Evolutionary conservation across 768 basidiomycete species (phyloP), one percentile per base, ranked within the genome.

Genomic region (Austroboletus festivus): DNA sequence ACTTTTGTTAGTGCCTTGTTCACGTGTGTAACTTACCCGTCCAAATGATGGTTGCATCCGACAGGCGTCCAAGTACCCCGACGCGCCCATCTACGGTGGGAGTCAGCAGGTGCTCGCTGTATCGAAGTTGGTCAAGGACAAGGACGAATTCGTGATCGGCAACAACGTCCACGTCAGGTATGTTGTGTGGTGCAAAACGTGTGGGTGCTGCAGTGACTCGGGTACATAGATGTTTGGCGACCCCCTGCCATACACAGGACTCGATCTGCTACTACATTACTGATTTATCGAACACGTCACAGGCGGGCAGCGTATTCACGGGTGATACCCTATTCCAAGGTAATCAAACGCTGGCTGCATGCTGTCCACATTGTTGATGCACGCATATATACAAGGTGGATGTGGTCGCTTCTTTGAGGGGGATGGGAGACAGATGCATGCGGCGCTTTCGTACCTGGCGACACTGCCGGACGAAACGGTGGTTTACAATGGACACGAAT

Each of bases 371-470:
- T 4, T 3, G 18, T 44, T 50, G 42, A 61, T 52, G 28, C n/a
- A 15, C 7, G 4, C 28, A 11, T n/a, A n/a, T n/a, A n/a, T n/a
- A n/a, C 73, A 79, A 65, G 86, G 75, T 22, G 92, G 93, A 9
- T 94, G 89, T 63, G 95, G 95, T 22, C 82, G 92, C 21, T 98
- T 97, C 81, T 96, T 96, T 63, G 94, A 97, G 63, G 90, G 91
- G 40, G 80, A 77, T 3, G 85, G 78, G 15, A 70, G 74, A 13
- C 78, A 92, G 68, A 98, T 98, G 95, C 75, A 88, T 57, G 68
- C 73, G 0, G 85, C 94, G 2, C 70, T 87, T 5, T 75, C 75
- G 23, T 74, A 80, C 61, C 76, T 97, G 47, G 83, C 74, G 12
- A 76, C 77, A 0, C 76, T 97, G 19, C 93, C 94, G 0, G 75